Conservation (phyloP, 2,329 filamentous ascomycete genomes). For the Botrytis squamosa region DNA sequence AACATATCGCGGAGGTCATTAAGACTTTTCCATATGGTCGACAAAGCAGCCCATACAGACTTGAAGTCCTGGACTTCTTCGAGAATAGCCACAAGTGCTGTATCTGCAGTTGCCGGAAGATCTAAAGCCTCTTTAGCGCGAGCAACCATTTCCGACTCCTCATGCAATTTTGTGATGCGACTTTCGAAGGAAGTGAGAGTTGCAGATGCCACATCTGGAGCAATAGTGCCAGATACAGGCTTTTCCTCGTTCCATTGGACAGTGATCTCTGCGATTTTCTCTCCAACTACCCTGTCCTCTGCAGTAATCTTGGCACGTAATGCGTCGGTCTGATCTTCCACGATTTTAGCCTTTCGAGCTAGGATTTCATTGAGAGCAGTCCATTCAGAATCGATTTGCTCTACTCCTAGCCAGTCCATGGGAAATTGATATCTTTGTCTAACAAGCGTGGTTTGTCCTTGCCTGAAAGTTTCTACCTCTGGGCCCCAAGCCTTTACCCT, state of each 20-base stretch:
- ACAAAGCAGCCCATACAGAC: conserved; percentile 94
- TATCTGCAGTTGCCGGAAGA: conserved; percentile 75
- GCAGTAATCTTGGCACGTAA: conserved; percentile 91
- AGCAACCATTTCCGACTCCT: conserved; percentile 88
- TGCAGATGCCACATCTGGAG: conserved; percentile 81
- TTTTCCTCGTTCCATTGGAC: conserved; percentile 94
- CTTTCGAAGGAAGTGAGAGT: conserved; percentile 80
- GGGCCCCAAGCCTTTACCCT: conserved; percentile 93
- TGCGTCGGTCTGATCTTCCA: conserved; percentile 93
- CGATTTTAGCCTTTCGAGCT: conserved; percentile 87
- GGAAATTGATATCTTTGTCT: conserved; percentile 94
- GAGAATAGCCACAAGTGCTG: conserved; percentile 77
- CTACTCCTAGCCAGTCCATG: conserved; percentile 89
- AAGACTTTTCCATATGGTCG: conserved; percentile 93
- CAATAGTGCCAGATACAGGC: conserved; percentile 90
- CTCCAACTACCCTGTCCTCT: conserved; percentile 86
- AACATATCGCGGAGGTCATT: conserved; percentile 89
- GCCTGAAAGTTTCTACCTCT: conserved; percentile 92
- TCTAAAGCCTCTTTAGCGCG: conserved; percentile 97
- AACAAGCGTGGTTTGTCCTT: conserved; percentile 88
- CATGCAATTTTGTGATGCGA: conserved; percentile 79
- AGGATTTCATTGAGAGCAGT: conserved; percentile 88
- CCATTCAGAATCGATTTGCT: conserved; percentile 97
- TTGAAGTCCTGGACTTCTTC: conserved; percentile 99
- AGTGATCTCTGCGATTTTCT: conserved; percentile 83